Evolutionary conservation across 768 basidiomycete genomes (phyloP).

Genomic region (Phylloporus rhodoxanthus): DNA sequence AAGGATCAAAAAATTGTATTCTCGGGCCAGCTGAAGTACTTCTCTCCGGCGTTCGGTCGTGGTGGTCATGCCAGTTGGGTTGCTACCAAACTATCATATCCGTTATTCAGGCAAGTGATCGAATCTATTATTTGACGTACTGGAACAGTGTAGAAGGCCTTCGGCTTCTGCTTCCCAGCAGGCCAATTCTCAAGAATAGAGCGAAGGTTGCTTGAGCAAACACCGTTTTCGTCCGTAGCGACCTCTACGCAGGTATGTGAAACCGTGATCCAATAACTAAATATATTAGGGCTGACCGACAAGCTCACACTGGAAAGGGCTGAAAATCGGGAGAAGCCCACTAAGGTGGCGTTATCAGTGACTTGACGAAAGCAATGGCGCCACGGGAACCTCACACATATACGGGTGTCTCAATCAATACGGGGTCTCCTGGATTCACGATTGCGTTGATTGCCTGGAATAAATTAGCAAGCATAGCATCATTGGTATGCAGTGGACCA

Average conservation of each 20-base stretch:
- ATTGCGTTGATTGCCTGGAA: conserved; percentile 64
- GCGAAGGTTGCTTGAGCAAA: conserved; percentile 54
- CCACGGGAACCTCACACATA: conserved; percentile 49
- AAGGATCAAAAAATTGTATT: conserved; percentile 75
- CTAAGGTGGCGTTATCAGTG: conserved; percentile 29
- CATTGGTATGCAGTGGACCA: background rate
- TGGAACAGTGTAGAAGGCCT: conserved; percentile 74
- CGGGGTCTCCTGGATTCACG: conserved; percentile 70
- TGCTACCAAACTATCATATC: conserved; percentile 65
- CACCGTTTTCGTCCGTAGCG: conserved; percentile 67
- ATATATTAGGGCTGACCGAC: conserved; percentile 40
- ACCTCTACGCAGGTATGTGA: conserved; percentile 48
- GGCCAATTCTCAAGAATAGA: conserved; percentile 73
- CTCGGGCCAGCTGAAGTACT: conserved; percentile 64
- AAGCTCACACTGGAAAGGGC: conserved; percentile 47
- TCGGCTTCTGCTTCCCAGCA: conserved; percentile 61
- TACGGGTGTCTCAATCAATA: conserved; percentile 78
- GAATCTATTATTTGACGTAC: conserved; percentile 33
- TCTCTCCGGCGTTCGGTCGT: conserved; percentile 63
- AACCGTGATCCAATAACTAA: background rate
- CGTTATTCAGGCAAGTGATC: background rate
- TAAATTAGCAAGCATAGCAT: conserved; percentile 4
- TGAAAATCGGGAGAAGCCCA: conserved; percentile 61
- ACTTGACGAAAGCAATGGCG: conserved; percentile 9
- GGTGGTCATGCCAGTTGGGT: conserved; percentile 80